Base-by-base conservation (phyloP, 768 basidiomycete genomes). In the Gloeophyllum trabeum region DNA sequence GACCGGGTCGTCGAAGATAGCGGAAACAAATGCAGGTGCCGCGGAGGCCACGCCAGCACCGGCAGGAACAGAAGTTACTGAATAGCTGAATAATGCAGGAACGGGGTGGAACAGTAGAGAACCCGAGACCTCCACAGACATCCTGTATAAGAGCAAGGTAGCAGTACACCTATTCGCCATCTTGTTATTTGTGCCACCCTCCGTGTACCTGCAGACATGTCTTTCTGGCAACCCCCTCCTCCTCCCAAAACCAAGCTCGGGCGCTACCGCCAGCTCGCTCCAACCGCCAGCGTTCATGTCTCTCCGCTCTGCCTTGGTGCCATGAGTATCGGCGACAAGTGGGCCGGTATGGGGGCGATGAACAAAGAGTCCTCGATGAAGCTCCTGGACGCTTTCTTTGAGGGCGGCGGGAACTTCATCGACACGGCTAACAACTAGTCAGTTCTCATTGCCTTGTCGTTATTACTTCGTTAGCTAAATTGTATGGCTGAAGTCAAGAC, bases 301-400 rank as follows among this genome's bases (percentile, higher is more conserved):
- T 64, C 63, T 4, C 65, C 63, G 3, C 45, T 66, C 13, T 54
- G 51, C 24, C 56, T 67, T 6, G 65, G 65, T 2, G 63, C 53
- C 1, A 61, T 62, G 62, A 61, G 55, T 37, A 51, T 66, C 25
- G 66, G 66, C 23, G 57, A 63, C 46, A 60, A 63, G 43, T 65
- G 64, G 64, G 47, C 22, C 12, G 52, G 51, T 19, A 43, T 63
- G 47, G 63, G 64, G 2, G 41, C 44, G 1, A 62, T 66, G 59
- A 43, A 48, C 48, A 62, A 64, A 54, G 58, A 63, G 35, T 32
- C 41, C 32, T 50, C 57, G 13, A 64, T 66, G 49, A 52, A 62
- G 52, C 55, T 67, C 13, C 58, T 70, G 4, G 66, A 69, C 43
- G 55, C 61, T 2, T 63, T 50, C 40, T 61, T 56, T 21, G 57